Evolutionary conservation across 352 stramenopile species (phyloP).

Genomic region (Phytopythium mirpurense): DNA sequence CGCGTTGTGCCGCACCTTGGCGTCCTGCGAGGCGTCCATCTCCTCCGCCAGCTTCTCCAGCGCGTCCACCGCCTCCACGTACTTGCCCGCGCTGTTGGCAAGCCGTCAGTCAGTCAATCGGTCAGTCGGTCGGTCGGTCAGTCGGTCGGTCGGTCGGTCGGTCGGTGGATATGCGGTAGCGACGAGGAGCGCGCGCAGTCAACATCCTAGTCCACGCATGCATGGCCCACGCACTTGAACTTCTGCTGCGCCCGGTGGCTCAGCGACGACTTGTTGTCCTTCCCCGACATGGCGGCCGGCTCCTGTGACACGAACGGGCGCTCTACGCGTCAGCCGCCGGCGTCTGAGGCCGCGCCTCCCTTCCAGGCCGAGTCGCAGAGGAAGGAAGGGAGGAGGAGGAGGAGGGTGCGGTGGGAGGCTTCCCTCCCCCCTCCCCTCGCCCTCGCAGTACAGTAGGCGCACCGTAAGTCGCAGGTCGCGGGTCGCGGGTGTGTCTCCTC

Average conservation of each 20-base stretch:
- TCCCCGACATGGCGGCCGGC: slow-evolving; percentile 48
- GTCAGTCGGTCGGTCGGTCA: neutral
- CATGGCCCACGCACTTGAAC: slow-evolving; percentile 57
- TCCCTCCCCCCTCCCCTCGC: no score
- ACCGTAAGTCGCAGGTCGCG: no score
- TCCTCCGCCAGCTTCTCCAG: slow-evolving; percentile 81
- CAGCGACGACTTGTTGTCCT: slow-evolving; percentile 86
- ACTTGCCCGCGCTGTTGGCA: slow-evolving; percentile 64
- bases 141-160: no score
- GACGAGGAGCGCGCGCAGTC: no score
- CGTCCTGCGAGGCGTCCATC: slow-evolving; percentile 63
- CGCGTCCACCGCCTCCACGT: slow-evolving; percentile 78
- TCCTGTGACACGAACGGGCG: neutral
- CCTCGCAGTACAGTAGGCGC: neutral
- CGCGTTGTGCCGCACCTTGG: slow-evolving; percentile 86
- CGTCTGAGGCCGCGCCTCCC: no score
- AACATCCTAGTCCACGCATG: no score
- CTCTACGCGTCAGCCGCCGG: neutral
- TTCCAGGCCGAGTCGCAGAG: no score
- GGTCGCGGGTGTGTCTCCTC: no score
- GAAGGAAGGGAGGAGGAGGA: no score
- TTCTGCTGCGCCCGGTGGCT: slow-evolving; percentile 84
- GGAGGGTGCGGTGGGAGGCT: no score
- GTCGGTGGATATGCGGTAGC: no score
- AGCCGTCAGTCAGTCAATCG: neutral